Base-by-base conservation (phyloP, 2,329 filamentous ascomycete species). In the Pseudocercospora pini-densiflorae region DNA sequence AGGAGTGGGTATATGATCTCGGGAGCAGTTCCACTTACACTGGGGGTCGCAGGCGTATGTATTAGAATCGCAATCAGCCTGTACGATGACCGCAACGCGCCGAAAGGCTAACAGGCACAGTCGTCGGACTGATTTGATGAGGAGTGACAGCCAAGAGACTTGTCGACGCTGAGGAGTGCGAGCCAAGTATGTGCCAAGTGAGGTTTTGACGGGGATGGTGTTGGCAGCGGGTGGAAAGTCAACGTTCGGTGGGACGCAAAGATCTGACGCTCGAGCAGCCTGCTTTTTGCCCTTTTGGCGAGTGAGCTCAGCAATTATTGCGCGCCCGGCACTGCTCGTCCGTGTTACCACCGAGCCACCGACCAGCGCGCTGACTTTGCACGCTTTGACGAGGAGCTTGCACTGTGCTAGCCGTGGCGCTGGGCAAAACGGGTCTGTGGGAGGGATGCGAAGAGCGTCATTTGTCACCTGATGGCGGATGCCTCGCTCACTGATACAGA, bases 61-160 rank as follows among this genome's bases (percentile, higher is more conserved):
- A 40, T 58, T 40, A 16, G 29, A 57, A 55, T 33, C 7, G 47
- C 47, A 51, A 43, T n/a, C 40, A 43, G 47, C 19, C 49, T 62
- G 63, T 65, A 53, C 63, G 63, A 65, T 65, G 63, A 62, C 33
- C 27, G 53, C 59, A 57, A 63, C 10, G 16, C 61, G 51, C 51
- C 61, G 61, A 58, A 63, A 63, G 21, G 61, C 61, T 55, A 62
- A 45, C 14, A 7, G 12, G 36, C 60, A 53, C 60, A 31, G 31
- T 31, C 43, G 60, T 29, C 51, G 49, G 54, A 58, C 24, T 58
- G 55, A 58, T 58, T 58, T 58, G 55, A 58, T 58, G 31, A 58
- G 31, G 31, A 58, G 55, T 33, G n/a, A 43, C 55, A 23, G 55
- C 55, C 55, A 58, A 58, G 55, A 36, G 55, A 12, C 55, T 58